These are phyloP conservation scores for Termitomyces titanicus DNA, from an alignment of 768 basidiomycete species.

Conservation along the genomic window DNA sequence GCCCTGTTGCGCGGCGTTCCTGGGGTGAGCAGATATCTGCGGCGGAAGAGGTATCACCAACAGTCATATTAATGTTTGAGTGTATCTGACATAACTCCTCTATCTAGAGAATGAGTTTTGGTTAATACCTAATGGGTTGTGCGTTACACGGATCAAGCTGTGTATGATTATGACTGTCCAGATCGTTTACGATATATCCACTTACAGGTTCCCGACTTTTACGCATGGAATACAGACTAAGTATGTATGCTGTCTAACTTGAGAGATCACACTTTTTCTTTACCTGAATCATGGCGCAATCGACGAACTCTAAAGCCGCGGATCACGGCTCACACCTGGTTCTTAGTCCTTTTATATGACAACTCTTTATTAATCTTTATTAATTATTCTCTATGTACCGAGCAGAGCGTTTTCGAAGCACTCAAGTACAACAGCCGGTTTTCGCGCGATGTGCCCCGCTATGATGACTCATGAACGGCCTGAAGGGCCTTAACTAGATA, in stretches of 20 bases:
- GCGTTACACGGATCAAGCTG: too few species aligned
- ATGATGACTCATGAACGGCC: background rate
- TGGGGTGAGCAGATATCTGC: slow-evolving; percentile 10
- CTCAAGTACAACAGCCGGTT: background rate
- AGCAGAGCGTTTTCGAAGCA: too few species aligned
- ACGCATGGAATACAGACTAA: background rate
- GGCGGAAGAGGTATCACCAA: background rate
- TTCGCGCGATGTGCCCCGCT: background rate
- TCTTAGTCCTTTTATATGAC: too few species aligned
- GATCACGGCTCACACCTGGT: too few species aligned
- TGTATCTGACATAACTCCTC: background rate
- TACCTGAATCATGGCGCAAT: too few species aligned
- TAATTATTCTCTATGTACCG: too few species aligned
- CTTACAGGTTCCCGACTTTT: background rate
- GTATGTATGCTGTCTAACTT: too few species aligned
- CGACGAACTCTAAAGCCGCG: too few species aligned
- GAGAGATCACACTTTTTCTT: too few species aligned
- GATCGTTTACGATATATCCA: background rate
- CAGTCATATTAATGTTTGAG: background rate
- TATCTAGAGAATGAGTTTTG: background rate
- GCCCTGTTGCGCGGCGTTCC: slow-evolving; percentile 5
- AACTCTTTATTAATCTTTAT: too few species aligned
- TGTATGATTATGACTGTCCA: background rate
- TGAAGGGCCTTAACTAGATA: background rate
- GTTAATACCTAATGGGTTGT: background rate